phyloP scores from a whole-genome alignment of 257 asterid genomes.

The Solanum ossicruentum region DNA sequence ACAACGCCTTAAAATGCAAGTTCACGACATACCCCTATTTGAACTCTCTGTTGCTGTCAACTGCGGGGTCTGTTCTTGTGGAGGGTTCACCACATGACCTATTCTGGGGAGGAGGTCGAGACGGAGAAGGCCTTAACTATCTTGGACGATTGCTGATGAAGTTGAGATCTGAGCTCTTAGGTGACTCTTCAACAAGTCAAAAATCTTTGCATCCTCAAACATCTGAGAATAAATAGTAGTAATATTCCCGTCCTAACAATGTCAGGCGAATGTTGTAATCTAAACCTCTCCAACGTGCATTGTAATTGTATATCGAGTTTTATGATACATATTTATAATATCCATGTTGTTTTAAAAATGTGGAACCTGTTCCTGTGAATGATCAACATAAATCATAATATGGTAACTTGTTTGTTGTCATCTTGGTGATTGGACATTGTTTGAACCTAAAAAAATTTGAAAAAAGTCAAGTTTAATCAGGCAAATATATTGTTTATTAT shows the following conservation, averaged over 20 bases:
- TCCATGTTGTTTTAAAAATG: no score
- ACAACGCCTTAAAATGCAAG: conserved; percentile 63
- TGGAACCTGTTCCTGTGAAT: no score
- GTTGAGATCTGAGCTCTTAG: conserved; percentile 72
- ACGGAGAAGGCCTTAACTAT: conserved; percentile 96
- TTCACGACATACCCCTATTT: conserved; percentile 54
- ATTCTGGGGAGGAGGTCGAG: conserved; percentile 99
- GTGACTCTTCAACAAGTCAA: conserved; percentile 15
- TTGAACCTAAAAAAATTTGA: no score
- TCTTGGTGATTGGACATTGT: no score
- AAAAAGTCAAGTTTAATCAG: no score
- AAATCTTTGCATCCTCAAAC: conserved; percentile 4
- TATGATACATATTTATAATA: neutral
- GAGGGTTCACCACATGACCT: conserved; percentile 94
- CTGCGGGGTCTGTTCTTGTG: conserved; percentile 80
- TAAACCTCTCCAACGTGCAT: neutral
- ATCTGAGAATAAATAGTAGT: conserved; percentile 4
- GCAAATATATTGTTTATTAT: no score
- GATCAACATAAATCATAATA: no score
- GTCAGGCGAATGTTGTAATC: neutral
- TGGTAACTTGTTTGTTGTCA: no score
- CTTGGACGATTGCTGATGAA: conserved; percentile 89
- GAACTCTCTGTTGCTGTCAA: conserved; percentile 58
- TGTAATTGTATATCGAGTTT: neutral
- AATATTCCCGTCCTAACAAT: neutral